Evolutionary conservation across 306 rosid genomes (phyloP).

Genomic region (Vigna trinervia): DNA sequence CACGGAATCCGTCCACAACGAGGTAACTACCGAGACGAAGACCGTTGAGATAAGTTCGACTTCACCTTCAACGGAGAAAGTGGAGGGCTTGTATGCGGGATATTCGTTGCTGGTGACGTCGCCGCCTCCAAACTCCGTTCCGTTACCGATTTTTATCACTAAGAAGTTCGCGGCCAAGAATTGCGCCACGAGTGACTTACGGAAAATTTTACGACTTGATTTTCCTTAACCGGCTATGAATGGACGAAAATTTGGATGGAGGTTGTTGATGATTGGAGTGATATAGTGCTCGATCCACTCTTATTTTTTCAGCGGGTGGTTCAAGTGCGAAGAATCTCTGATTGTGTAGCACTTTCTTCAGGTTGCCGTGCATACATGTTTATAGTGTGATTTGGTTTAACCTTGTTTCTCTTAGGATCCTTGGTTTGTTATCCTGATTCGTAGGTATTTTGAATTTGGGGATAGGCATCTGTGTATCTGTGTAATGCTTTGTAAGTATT

Average conservation of each 20-base stretch:
- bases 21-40: not conserved
- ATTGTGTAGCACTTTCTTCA: conserved; percentile 36
- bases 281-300: conserved; percentile 44
- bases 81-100: conserved; percentile 55
- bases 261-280: conserved; percentile 41
- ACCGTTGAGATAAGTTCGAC: not conserved
- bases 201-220: conserved; percentile 51
- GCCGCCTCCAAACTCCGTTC: conserved; percentile 67
- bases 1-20: not conserved
- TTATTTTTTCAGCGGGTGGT: conserved; percentile 63
- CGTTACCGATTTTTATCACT: conserved; percentile 57
- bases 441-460: not conserved
- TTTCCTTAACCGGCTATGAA: not conserved
- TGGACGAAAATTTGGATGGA: conserved; percentile 24
- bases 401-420: not conserved
- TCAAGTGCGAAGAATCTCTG: conserved; percentile 13
- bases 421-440: not conserved
- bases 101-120: conserved; percentile 40
- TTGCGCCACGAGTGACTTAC: conserved; percentile 52
- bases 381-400: not conserved
- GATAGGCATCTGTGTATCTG: not conserved
- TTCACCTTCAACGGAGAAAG: not conserved
- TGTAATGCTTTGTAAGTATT: conserved; percentile 4
- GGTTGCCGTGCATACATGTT: conserved; percentile 6
- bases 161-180: conserved; percentile 27